phyloP scores from a whole-genome alignment of 2,329 filamentous ascomycete species.

The Pseudopyricularia cyperi region DNA sequence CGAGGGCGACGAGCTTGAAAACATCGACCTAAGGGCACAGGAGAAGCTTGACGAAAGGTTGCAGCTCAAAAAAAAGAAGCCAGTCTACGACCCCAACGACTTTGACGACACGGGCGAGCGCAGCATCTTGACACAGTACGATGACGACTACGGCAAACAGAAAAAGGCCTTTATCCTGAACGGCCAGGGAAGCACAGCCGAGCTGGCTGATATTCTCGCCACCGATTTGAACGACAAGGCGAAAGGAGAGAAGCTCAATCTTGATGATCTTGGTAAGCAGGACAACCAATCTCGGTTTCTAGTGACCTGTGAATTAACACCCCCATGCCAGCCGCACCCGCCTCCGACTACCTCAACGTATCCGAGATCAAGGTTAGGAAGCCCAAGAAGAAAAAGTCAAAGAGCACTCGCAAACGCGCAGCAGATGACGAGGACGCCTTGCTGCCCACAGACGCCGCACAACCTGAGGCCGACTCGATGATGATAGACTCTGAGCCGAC shows the following conservation, averaged over 20 bases:
- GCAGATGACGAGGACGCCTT: conserved; percentile 48
- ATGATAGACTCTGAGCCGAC: conserved; percentile 54
- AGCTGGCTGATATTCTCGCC: conserved; percentile 43
- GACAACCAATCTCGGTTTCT: background rate
- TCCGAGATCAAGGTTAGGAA: conserved; percentile 90
- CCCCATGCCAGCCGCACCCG: conserved; percentile 37
- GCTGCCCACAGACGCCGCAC: conserved; percentile 25
- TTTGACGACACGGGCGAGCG: conserved; percentile 51
- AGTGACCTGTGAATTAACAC: background rate
- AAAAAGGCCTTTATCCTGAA: conserved; percentile 79
- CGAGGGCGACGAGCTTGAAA: conserved; percentile 82
- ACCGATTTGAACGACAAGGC: conserved; percentile 39
- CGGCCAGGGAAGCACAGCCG: conserved; percentile 55
- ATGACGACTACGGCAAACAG: conserved; percentile 90
- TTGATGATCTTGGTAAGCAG: conserved; percentile 50
- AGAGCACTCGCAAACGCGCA: conserved; percentile 57
- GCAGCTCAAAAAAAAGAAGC: conserved; percentile 80
- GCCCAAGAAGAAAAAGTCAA: conserved; percentile 80
- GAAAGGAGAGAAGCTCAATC: conserved; percentile 58
- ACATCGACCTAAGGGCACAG: conserved; percentile 55
- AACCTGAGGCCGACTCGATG: conserved; percentile 43
- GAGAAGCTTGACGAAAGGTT: conserved; percentile 65
- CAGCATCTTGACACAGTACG: conserved; percentile 76
- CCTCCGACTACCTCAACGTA: conserved; percentile 79
- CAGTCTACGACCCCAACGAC: conserved; percentile 75